phyloP scores from a whole-genome alignment of 345 rosid species.

The Hibiscus tridactylites region DNA sequence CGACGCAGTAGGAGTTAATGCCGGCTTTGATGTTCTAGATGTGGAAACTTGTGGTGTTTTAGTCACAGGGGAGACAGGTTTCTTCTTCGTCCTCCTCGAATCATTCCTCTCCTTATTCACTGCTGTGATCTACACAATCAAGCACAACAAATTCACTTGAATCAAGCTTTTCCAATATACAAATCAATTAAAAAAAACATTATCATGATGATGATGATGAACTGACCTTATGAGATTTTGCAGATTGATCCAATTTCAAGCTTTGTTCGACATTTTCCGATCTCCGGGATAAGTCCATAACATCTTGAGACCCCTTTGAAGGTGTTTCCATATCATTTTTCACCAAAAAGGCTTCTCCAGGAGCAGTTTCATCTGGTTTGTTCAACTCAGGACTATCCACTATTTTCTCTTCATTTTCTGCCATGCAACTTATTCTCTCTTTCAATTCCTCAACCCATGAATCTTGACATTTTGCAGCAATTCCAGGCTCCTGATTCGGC shows the following conservation, averaged over 20 bases:
- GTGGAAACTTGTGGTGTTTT: conserved; percentile 39
- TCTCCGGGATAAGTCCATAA: conserved; percentile 22
- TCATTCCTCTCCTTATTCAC: conserved; percentile 21
- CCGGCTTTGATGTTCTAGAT: conserved; percentile 47
- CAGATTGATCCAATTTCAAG: conserved; percentile 26
- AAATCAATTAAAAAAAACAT: background rate
- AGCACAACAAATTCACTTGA: background rate
- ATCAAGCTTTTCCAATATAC: background rate
- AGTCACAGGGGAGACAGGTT: conserved; percentile 26
- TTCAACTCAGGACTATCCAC: conserved; percentile 10
- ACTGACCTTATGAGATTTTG: conserved; percentile 50
- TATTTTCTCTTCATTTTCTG: conserved; percentile 20
- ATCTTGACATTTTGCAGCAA: conserved; percentile 29
- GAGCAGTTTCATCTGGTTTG: conserved; percentile 27
- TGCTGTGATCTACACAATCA: conserved; percentile 30
- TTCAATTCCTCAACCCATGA: conserved; percentile 24
- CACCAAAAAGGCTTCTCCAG: conserved; percentile 23
- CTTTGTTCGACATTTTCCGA: conserved; percentile 24
- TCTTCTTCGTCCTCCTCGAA: conserved; percentile 19
- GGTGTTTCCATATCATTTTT: conserved; percentile 18
- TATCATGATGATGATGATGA: background rate
- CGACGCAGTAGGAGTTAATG: conserved; percentile 22
- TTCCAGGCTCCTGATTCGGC: conserved; percentile 29
- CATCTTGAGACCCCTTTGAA: conserved; percentile 10
- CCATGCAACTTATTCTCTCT: conserved; percentile 23